phyloP scores from a whole-genome alignment of 768 basidiomycete genomes.

The Tulasnella sp. region DNA sequence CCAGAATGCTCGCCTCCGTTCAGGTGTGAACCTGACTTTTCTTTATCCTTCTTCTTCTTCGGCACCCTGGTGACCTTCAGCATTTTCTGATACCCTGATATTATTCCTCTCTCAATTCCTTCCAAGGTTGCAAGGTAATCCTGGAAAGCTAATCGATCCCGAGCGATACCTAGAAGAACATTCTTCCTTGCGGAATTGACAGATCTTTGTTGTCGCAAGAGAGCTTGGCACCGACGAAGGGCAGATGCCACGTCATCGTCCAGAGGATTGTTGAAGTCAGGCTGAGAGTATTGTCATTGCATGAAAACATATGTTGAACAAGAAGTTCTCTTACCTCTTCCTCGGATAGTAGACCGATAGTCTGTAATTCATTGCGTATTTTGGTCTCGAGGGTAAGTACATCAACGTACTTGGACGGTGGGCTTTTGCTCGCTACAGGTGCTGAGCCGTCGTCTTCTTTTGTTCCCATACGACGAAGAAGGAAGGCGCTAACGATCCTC shows the following conservation, averaged over 20 bases:
- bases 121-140: constrained; percentile 82
- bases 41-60: constrained; percentile 42
- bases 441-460: constrained; percentile 3
- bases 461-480: no score
- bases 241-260: constrained; percentile 89
- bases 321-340: constrained; percentile 21
- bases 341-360: constrained; percentile 30
- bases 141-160: constrained; percentile 78
- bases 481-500: constrained; percentile 31
- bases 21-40: constrained; percentile 39
- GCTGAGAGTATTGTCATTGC: constrained; percentile 31
- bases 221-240: constrained; percentile 73
- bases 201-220: constrained; percentile 60
- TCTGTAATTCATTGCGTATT: constrained; percentile 22
- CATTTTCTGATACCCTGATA: constrained; percentile 63
- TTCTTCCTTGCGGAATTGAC: constrained; percentile 74
- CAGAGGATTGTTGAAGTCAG: constrained; percentile 57
- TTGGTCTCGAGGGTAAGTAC: constrained; percentile 37
- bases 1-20: constrained; percentile 58
- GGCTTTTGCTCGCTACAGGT: background rate
- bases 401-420: background rate
- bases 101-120: constrained; percentile 77
- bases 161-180: constrained; percentile 60
- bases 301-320: constrained; percentile 1
- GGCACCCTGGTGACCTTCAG: constrained; percentile 43